phyloP scores from a whole-genome alignment of 345 rosid species.

The Dipteronia dyeriana region DNA sequence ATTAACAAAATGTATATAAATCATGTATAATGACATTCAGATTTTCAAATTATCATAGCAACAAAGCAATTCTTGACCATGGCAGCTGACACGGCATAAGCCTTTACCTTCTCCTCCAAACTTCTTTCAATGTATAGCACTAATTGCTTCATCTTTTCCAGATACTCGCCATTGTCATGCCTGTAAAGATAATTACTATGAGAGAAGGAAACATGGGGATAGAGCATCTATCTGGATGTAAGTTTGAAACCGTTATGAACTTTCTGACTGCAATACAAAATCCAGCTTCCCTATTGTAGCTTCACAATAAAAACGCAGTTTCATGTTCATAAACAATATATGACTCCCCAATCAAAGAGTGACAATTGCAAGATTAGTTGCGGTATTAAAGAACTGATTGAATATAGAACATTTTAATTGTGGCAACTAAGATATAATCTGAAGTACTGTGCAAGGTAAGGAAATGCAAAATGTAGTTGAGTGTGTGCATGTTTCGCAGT shows the following conservation, averaged over 20 bases:
- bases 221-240: constrained; percentile 12
- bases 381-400: constrained; percentile 1
- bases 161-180: constrained; percentile 84
- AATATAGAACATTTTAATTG: constrained; percentile 9
- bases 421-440: not conserved
- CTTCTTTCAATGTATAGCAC: constrained; percentile 75
- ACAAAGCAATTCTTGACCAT: not conserved
- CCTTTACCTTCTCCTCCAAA: constrained; percentile 77
- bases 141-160: constrained; percentile 94
- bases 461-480: not conserved
- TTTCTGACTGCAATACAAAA: not conserved
- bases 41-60: constrained; percentile 6
- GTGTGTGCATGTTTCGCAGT: not conserved
- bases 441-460: not conserved
- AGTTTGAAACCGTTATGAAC: not conserved
- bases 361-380: not conserved
- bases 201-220: constrained; percentile 24
- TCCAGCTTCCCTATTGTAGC: constrained; percentile 12
- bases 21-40: not conserved
- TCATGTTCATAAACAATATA: constrained; percentile 13
- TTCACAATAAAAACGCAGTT: constrained; percentile 7
- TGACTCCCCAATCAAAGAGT: not conserved
- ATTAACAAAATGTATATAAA: not conserved
- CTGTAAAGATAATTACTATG: constrained; percentile 48
- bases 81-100: not conserved